These are phyloP conservation scores for Metschnikowia picachoensis DNA, from an alignment of 805 yeast genomes.

Conservation along the genomic window DNA sequence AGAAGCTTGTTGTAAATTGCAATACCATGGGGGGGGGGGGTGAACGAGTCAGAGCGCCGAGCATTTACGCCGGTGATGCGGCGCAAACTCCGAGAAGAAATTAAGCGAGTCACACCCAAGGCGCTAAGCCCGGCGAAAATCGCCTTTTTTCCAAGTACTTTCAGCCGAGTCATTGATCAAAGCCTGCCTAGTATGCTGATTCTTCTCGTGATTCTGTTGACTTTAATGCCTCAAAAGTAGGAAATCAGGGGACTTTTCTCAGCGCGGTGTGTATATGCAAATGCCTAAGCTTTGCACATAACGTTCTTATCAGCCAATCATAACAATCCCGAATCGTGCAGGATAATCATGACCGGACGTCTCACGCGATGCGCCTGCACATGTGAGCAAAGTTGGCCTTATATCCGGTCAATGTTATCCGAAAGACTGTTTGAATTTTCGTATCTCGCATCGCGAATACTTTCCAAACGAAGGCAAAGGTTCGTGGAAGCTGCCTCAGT, in stretches of 20 bases:
- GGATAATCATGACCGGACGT: not conserved
- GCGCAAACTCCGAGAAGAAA: conserved; percentile 4
- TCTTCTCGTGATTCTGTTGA: not conserved
- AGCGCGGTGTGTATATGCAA: not conserved
- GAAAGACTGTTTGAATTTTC: not conserved
- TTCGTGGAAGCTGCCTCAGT: too few species aligned
- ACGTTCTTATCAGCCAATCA: conserved; percentile 3
- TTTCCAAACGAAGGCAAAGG: too few species aligned
- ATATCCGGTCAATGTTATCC: not conserved
- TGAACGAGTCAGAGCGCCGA: not conserved
- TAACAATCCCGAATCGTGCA: not conserved
- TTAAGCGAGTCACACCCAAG: not conserved
- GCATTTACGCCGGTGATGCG: conserved; percentile 3
- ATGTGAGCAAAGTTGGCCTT: not conserved
- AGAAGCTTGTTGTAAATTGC: too few species aligned
- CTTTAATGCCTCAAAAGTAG: not conserved
- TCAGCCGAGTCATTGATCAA: not conserved
- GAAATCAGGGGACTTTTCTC: not conserved
- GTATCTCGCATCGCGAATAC: too few species aligned
- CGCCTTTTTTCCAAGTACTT: too few species aligned
- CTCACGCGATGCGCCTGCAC: conserved; percentile 1
- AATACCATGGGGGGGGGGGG: too few species aligned
- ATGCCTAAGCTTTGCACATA: not conserved
- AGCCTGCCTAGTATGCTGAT: not conserved
- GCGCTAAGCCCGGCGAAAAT: too few species aligned